Conservation (phyloP, 768 basidiomycete genomes). For the Tricholoma hemisulphureum region DNA sequence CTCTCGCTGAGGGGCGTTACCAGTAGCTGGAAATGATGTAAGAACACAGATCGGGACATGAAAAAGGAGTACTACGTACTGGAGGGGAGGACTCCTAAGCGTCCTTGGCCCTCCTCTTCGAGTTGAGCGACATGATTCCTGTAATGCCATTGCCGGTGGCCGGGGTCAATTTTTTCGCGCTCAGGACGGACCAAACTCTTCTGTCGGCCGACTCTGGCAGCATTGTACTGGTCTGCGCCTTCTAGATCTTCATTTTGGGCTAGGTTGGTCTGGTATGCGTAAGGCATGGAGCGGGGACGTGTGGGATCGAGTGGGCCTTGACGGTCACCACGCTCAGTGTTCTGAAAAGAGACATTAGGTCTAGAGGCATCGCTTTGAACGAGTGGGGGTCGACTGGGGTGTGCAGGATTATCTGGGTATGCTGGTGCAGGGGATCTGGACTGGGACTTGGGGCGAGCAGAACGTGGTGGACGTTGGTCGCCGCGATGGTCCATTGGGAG, state of each 20-base stretch:
- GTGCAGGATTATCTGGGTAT: conserved; percentile 31
- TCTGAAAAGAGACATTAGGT: conserved; percentile 67
- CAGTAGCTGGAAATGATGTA: conserved; percentile 53
- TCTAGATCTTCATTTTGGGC: conserved; percentile 41
- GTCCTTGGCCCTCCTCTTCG: conserved; percentile 61
- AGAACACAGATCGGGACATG: conserved; percentile 8
- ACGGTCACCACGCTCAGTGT: conserved; percentile 68
- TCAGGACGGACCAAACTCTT: conserved; percentile 92
- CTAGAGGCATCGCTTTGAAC: conserved; percentile 35
- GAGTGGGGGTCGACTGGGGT: conserved; percentile 30
- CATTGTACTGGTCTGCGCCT: conserved; percentile 41
- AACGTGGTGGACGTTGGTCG: conserved; percentile 55
- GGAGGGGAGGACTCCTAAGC: conserved; percentile 75
- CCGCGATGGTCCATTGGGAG: conserved; percentile 39
- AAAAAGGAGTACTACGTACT: conserved; percentile 47
- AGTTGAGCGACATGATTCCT: conserved; percentile 80
- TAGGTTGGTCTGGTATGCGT: conserved; percentile 39
- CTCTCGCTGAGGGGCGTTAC: conserved; percentile 66
- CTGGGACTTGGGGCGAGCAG: conserved; percentile 48
- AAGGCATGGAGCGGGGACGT: conserved; percentile 48
- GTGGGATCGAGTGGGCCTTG: conserved; percentile 54
- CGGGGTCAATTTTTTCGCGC: conserved; percentile 93
- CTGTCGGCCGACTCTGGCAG: conserved; percentile 67
- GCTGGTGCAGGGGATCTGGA: conserved; percentile 38
- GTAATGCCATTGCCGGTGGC: conserved; percentile 94